Percentiles rank a stretch among this genome's conserved stretches.
Conservation (phyloP, 73 alveolate species). For the Tetrahymena borealis region DNA sequence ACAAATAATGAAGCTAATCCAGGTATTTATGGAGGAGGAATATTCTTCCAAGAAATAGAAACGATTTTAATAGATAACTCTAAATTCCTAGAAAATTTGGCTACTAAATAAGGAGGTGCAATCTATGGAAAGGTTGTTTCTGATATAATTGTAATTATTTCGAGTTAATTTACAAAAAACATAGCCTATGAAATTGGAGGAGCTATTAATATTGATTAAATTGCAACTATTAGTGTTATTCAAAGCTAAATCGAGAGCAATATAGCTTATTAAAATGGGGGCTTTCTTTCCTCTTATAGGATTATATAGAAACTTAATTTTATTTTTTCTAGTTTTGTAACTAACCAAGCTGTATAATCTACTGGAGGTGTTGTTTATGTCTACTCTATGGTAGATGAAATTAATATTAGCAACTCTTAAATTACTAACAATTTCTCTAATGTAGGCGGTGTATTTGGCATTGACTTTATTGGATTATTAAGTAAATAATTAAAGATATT, state of each 20-base stretch:
- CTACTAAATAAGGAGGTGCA: neutral
- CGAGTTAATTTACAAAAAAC: neutral
- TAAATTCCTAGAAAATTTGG: neutral
- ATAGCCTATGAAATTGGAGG: neutral
- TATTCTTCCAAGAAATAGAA: neutral
- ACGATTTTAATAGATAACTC: neutral
- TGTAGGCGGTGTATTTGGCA: neutral
- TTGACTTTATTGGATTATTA: neutral
- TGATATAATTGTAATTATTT: neutral
- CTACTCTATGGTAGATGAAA: neutral
- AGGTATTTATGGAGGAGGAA: neutral
- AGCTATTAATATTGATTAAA: neutral
- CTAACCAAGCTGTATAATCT: neutral
- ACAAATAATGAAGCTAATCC: neutral
- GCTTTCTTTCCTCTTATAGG: neutral
- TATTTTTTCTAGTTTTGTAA: neutral
- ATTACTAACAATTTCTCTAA: neutral
- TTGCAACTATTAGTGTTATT: neutral
- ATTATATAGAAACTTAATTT: neutral
- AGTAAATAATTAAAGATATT: no score
- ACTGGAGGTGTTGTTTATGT: neutral
- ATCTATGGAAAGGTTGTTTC: neutral
- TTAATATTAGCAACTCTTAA: neutral
- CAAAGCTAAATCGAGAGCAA: neutral
- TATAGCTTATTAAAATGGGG: neutral